Evolutionary conservation across 2,329 filamentous ascomycete genomes (phyloP), one percentile per base, ranked within the genome.

Genomic region (Calonectria hongkongensis): DNA sequence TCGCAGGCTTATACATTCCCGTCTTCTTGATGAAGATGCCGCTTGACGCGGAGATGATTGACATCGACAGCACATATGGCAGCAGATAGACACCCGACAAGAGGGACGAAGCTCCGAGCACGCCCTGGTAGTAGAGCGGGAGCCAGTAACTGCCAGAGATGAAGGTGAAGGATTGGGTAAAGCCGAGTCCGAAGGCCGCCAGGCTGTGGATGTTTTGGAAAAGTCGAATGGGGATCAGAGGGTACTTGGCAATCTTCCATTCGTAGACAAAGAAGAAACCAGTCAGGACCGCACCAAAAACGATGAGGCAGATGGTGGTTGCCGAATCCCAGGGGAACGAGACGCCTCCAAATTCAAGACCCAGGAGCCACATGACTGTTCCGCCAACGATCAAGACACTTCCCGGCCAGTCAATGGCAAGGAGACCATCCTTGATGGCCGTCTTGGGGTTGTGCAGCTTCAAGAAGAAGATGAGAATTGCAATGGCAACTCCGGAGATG

Each of bases 361-460:
- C 96, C 50, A 98, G 91, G 4, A 98, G 90, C 75, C 98, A 88
- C 94, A 98, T 96, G 25, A 97, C 87, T 0, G 94, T 96, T 25
- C 93, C 94, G 50, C 93, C 94, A 28, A 96, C 89, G 81, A 97
- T 91, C 36, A 89, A 83, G 5, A 88, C 16, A 70, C 86, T 89
- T 43, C 89, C 89, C 0, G 86, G 74, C 90, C 90, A 92, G 82
- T 92, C 90, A 56, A 92, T 87, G 21, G 92, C 92, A 39, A 89
- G 87, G 6, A 95, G 84, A 0, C 93, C 93, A 64, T 92, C 83
- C 65, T 86, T 83, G 13, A 94, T 81, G 0, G 91, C 88, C 0
- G 93, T 94, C 68, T 88, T 87, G 0, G 93, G 93, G 41, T 92
- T 93, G 81, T 94, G 91, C 27, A 95, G 83, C 80, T 93, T 91